phyloP scores from a whole-genome alignment of 192 early-diverging fungal species.

The Chytriomyces sp. region DNA sequence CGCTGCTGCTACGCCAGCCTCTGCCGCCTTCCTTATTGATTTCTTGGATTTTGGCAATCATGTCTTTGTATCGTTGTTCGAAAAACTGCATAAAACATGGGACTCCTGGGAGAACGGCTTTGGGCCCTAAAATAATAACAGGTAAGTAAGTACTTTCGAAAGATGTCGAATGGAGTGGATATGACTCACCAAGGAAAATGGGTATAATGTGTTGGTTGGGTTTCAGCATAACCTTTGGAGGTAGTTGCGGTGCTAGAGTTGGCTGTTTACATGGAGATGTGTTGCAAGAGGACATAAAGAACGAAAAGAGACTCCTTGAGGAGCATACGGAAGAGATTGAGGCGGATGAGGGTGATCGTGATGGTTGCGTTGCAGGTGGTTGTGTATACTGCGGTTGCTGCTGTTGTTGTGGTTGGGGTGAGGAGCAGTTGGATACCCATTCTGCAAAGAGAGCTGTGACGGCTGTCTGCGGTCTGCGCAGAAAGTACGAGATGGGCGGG shows the following conservation, averaged over 20 bases:
- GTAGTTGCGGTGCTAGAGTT: neutral
- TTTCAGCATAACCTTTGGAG: constrained; percentile 1
- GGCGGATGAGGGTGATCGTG: neutral
- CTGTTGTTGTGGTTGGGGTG: neutral
- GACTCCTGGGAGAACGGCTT: constrained; percentile 61
- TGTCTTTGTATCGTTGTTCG: constrained; percentile 67
- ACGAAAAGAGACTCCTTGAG: too few species aligned
- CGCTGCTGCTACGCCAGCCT: neutral
- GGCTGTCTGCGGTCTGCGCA: constrained; percentile 4
- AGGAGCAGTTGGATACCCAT: constrained; percentile 5
- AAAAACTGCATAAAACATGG: constrained; percentile 68
- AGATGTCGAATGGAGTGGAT: too few species aligned
- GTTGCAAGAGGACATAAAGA: neutral
- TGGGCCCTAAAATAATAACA: constrained; percentile 24
- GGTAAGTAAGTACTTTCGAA: too few species aligned
- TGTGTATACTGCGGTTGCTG: neutral
- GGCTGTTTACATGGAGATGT: neutral
- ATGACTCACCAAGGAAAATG: constrained; percentile 50
- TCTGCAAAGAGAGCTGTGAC: neutral
- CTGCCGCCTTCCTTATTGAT: neutral
- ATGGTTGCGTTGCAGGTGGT: neutral
- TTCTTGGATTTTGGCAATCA: constrained; percentile 46
- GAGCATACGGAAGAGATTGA: neutral
- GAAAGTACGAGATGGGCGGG: constrained; percentile 17
- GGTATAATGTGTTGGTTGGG: constrained; percentile 55